Percentiles rank a stretch among this genome's conserved stretches.
phyloP scores from a whole-genome alignment of 2,329 filamentous ascomycete genomes.

The Penicillium sp. region DNA sequence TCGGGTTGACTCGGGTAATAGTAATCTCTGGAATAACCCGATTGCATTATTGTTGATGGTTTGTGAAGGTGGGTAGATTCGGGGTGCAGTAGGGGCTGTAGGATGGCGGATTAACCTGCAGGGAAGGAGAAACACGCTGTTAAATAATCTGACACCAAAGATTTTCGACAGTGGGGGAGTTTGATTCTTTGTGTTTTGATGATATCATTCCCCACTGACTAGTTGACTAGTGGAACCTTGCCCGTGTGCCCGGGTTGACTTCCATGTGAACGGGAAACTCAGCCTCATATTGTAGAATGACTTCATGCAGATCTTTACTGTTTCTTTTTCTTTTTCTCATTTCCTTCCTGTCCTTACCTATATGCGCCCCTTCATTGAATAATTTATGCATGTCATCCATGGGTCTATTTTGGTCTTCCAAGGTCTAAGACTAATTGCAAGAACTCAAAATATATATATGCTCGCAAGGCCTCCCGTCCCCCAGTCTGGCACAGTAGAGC shows the following conservation, averaged over 20 bases:
- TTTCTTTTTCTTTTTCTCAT: no score
- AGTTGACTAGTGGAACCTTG: constrained; percentile 3
- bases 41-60: not conserved
- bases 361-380: no score
- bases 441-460: no score
- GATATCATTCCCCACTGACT: constrained; percentile 10
- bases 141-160: not conserved
- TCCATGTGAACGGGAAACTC: not conserved
- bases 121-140: not conserved
- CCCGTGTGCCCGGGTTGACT: not conserved
- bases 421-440: no score
- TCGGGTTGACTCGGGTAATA: not conserved
- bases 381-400: no score
- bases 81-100: not conserved
- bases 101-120: not conserved
- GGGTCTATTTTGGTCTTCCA: no score
- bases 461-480: no score
- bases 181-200: not conserved
- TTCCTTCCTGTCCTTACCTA: no score
- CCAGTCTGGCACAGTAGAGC: no score
- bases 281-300: not conserved
- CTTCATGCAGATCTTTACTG: not conserved
- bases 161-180: not conserved
- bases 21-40: not conserved
- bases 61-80: not conserved